phyloP scores from a whole-genome alignment of 192 early-diverging fungal genomes.

The Linnemannia elongata region DNA sequence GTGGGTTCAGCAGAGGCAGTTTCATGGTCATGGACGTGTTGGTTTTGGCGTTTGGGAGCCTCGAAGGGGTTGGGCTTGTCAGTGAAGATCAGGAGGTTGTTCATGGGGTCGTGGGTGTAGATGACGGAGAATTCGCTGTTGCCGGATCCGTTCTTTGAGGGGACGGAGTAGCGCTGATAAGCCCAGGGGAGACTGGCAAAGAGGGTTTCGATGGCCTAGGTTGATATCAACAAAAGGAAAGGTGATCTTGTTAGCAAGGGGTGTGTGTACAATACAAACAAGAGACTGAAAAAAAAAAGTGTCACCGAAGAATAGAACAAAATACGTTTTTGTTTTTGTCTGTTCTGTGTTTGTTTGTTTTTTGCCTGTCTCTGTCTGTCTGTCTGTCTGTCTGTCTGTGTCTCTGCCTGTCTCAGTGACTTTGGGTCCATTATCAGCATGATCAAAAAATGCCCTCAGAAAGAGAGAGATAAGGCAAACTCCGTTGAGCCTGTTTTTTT shows the following conservation, averaged over 20 bases:
- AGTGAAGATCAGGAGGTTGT: constrained; percentile 83
- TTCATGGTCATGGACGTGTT: constrained; percentile 7
- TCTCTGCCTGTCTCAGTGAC: neutral
- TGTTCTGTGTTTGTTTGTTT: neutral
- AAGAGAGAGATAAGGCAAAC: neutral
- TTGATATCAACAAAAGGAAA: neutral
- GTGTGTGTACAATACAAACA: neutral
- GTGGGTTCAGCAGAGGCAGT: constrained; percentile 6
- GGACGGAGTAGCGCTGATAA: constrained; percentile 41
- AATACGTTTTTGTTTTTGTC: neutral
- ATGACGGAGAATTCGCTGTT: constrained; percentile 46
- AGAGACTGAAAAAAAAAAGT: no score
- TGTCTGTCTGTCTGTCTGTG: neutral
- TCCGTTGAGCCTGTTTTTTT: neutral
- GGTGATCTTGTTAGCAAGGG: neutral
- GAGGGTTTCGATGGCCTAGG: constrained; percentile 35
- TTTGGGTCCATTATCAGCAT: neutral
- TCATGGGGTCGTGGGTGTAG: constrained; percentile 81
- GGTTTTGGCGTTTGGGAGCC: constrained; percentile 33
- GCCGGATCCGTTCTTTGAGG: constrained; percentile 13
- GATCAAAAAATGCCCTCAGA: neutral
- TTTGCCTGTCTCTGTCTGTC: neutral
- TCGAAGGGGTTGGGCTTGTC: constrained; percentile 67
- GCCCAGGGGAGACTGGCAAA: constrained; percentile 40
- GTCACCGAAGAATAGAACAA: neutral